Evolutionary conservation across 2,329 filamentous ascomycete species (phyloP).

Genomic region (Cercospora sp.): DNA sequence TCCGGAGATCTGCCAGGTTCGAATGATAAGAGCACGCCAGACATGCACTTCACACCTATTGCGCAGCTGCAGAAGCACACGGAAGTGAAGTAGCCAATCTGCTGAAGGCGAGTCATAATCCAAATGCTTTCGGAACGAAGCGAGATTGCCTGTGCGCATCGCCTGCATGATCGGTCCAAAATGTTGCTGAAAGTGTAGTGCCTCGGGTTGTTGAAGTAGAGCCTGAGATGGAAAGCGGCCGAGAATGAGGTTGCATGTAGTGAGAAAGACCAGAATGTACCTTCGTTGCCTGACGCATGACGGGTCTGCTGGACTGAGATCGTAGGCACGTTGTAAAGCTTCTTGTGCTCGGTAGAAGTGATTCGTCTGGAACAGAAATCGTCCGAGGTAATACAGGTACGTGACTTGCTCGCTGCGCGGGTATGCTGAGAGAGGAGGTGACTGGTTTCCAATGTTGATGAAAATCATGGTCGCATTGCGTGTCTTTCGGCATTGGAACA

Average conservation of each 20-base stretch:
- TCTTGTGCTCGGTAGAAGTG: slow-evolving; percentile 76
- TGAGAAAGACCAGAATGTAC: slow-evolving; percentile 79
- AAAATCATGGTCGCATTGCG: slow-evolving; percentile 86
- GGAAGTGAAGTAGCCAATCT: slow-evolving; percentile 73
- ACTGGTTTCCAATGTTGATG: slow-evolving; percentile 79
- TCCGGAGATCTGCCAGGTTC: slow-evolving; percentile 76
- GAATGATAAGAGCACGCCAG: slow-evolving; percentile 79
- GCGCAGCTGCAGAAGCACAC: slow-evolving; percentile 72
- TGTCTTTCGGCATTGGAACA: slow-evolving; percentile 85
- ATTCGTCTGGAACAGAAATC: slow-evolving; percentile 82
- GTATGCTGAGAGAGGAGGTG: slow-evolving; percentile 77
- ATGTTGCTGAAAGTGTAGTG: slow-evolving; percentile 61
- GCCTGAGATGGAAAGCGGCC: slow-evolving; percentile 73
- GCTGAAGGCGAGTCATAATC: slow-evolving; percentile 56
- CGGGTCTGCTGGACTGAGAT: slow-evolving; percentile 62
- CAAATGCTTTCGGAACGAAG: slow-evolving; percentile 70
- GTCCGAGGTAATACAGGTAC: slow-evolving; percentile 90
- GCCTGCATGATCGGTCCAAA: slow-evolving; percentile 74
- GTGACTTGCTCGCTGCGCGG: slow-evolving; percentile 85
- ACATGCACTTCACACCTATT: slow-evolving; percentile 78
- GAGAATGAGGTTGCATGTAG: slow-evolving; percentile 78
- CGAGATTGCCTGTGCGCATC: slow-evolving; percentile 72
- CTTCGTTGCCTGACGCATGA: slow-evolving; percentile 66
- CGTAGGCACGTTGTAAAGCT: slow-evolving; percentile 76
- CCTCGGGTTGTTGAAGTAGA: slow-evolving; percentile 71